A percentile compares a stretch with the other conserved stretches of the same genome.
phyloP scores from a whole-genome alignment of 495 filamentous ascomycete species.

The Amphirosellinia nigrospora region DNA sequence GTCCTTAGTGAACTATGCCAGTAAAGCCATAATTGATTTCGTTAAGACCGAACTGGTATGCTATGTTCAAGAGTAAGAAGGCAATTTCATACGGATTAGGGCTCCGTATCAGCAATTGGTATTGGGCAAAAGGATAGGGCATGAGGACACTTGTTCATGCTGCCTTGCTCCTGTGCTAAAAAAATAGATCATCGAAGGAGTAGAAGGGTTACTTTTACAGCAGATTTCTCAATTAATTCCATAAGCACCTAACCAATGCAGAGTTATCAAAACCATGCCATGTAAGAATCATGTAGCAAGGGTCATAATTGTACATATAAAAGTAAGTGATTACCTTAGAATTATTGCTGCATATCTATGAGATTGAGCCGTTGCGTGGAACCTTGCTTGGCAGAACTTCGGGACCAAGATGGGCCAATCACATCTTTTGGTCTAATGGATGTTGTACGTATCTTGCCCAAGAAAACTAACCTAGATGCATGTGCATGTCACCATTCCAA shows the following conservation, averaged over 20 bases:
- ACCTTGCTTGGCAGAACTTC: slow-evolving; percentile 27
- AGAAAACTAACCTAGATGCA: background rate
- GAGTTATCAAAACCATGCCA: background rate
- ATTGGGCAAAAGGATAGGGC: background rate
- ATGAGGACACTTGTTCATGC: background rate
- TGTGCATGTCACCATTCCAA: background rate
- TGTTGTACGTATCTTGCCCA: slow-evolving; percentile 4
- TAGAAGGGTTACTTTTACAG: background rate
- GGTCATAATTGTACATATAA: no score
- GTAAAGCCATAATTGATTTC: background rate
- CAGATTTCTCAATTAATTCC: background rate
- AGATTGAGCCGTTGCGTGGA: background rate
- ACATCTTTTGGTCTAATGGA: slow-evolving; percentile 5
- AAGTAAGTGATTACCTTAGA: no score
- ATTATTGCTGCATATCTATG: background rate
- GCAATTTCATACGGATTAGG: background rate
- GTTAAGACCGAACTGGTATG: background rate
- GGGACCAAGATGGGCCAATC: slow-evolving; percentile 15
- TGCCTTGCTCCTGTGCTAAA: background rate
- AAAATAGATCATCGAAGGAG: background rate
- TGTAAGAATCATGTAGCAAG: no score
- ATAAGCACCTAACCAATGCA: background rate
- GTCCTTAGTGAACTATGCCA: background rate
- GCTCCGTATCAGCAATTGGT: background rate
- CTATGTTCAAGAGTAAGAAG: background rate